A percentile compares a stretch with the other conserved stretches of the same genome.
Conservation (phyloP, 164 flowering plant species). For the Aristolochia californica region DNA sequence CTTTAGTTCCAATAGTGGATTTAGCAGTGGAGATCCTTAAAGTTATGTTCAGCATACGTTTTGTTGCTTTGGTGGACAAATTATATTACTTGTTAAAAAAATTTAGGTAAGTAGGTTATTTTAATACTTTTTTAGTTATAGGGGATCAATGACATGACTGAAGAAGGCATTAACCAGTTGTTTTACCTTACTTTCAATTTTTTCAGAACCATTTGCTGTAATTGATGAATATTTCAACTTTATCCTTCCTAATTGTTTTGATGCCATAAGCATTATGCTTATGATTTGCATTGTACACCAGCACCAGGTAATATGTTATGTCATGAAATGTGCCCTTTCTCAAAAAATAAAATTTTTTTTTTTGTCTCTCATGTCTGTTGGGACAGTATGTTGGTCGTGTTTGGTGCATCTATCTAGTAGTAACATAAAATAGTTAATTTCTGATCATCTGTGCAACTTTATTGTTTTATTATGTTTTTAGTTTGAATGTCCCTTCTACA, state of each 20-base stretch:
- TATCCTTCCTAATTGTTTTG: conserved; percentile 76
- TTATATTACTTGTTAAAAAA: no score
- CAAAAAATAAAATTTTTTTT: no score
- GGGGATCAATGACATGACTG: background rate
- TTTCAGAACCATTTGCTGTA: conserved; percentile 81
- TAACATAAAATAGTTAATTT: no score
- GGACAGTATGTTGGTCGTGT: background rate
- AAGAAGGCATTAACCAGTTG: conserved; percentile 1
- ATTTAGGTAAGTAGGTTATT: no score
- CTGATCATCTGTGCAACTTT: no score
- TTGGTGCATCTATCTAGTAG: background rate
- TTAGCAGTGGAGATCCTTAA: no score
- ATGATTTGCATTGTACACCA: conserved; percentile 93
- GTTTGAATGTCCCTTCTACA: no score
- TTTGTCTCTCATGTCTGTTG: background rate
- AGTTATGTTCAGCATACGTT: no score
- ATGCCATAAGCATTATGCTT: conserved; percentile 96
- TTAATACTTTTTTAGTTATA: no score
- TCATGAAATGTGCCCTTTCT: background rate
- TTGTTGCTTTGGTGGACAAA: no score
- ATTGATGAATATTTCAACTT: conserved; percentile 88
- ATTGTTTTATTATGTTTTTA: no score
- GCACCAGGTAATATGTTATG: conserved; percentile 55
- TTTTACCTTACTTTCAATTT: conserved; percentile 3
- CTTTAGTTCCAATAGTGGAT: no score